Conservation (phyloP, 108 stramenopile genomes). For the Pseudonitzschia multiseries region DNA sequence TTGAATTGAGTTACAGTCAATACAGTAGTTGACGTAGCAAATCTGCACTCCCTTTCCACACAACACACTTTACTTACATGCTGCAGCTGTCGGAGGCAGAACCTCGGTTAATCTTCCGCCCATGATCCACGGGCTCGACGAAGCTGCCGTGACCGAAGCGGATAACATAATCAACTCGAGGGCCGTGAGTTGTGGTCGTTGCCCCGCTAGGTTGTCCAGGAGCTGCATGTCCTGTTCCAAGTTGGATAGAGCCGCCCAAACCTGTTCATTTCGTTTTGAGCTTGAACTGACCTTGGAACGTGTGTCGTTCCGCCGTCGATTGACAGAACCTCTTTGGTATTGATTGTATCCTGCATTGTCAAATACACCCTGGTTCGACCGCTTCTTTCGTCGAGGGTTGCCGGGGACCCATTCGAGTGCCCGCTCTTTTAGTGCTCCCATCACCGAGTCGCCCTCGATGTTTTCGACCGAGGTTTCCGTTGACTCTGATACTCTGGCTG, state of each 20-base stretch:
- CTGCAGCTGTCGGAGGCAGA: slow-evolving; percentile 60
- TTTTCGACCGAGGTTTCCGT: slow-evolving; percentile 10
- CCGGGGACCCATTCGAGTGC: background rate
- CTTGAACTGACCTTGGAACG: background rate
- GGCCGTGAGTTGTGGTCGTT: slow-evolving; percentile 60
- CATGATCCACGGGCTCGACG: slow-evolving; percentile 63
- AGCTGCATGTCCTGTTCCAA: slow-evolving; percentile 60
- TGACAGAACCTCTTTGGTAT: background rate
- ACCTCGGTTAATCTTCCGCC: slow-evolving; percentile 69
- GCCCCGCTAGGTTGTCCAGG: slow-evolving; percentile 59
- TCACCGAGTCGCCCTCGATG: background rate
- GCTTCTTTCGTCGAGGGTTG: background rate
- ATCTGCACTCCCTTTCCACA: background rate
- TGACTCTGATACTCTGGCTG: slow-evolving; percentile 25
- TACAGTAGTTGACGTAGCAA: background rate
- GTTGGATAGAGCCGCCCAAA: slow-evolving; percentile 44
- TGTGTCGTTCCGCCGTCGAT: background rate
- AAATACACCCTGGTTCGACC: slow-evolving; percentile 3
- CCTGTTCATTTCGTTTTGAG: slow-evolving; percentile 32
- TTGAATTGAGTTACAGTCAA: background rate
- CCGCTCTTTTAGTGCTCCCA: background rate
- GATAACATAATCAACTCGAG: slow-evolving; percentile 63
- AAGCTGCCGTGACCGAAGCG: slow-evolving; percentile 57
- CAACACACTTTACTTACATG: slow-evolving; percentile 30
- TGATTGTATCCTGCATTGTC: slow-evolving; percentile 11